These are phyloP conservation scores for Penicillium dipodomyicola DNA, from an alignment of 495 filamentous ascomycete genomes.

Conservation along the genomic window DNA sequence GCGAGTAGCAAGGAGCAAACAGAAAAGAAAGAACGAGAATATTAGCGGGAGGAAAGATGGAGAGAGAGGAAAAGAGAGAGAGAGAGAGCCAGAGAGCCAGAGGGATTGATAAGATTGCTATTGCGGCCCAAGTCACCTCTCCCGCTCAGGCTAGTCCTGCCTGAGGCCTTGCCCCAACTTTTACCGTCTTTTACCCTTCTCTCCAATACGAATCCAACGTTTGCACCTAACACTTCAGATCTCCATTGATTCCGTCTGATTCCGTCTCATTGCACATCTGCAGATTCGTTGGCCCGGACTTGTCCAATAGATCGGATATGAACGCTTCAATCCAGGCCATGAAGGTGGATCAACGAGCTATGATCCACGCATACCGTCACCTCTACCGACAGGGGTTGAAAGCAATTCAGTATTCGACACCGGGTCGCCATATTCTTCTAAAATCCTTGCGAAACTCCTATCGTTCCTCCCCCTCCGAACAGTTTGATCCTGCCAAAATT, in stretches of 20 bases:
- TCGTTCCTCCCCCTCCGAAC: constrained; percentile 50
- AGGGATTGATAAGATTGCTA: constrained; percentile 15
- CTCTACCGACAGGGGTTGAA: constrained; percentile 71
- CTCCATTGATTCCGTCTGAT: neutral
- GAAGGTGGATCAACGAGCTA: constrained; percentile 29
- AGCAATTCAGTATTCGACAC: constrained; percentile 77
- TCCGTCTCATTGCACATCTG: neutral
- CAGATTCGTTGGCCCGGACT: neutral
- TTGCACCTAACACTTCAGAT: constrained; percentile 1
- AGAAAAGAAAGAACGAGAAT: neutral
- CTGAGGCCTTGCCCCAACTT: constrained; percentile 20
- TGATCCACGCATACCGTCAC: constrained; percentile 75
- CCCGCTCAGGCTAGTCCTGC: constrained; percentile 22
- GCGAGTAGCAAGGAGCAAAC: neutral
- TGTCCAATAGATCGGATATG: constrained; percentile 9
- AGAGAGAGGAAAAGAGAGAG: constrained; percentile 5
- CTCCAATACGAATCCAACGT: constrained; percentile 11
- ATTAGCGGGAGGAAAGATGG: neutral
- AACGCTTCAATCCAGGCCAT: constrained; percentile 14
- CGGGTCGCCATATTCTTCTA: constrained; percentile 64
- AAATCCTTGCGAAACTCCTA: constrained; percentile 68
- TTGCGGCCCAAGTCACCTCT: constrained; percentile 33
- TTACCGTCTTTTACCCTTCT: constrained; percentile 8
- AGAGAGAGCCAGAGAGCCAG: neutral
- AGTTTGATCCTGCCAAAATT: constrained; percentile 60